Evolutionary conservation across 2,329 filamentous ascomycete species (phyloP).

Genomic region (Helminthosporium solani): DNA sequence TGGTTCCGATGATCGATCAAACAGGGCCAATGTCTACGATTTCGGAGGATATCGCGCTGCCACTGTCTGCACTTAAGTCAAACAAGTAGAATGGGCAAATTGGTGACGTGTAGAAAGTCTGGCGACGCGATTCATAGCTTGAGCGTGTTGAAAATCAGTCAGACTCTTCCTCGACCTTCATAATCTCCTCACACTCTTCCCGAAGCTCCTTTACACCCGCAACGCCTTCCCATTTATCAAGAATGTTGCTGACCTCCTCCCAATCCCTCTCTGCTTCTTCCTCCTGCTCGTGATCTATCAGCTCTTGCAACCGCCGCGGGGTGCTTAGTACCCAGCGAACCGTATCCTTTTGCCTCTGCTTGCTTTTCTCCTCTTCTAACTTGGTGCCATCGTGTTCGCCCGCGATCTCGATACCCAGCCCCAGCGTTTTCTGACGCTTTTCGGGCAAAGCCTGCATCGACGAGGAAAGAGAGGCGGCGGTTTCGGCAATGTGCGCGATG

Average conservation of each 20-base stretch:
- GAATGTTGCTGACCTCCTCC: conserved; percentile 42
- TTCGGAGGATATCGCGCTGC: no score
- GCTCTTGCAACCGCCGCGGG: conserved; percentile 58
- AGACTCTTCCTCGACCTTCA: conserved; percentile 29
- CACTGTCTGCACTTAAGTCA: no score
- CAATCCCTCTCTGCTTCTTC: conserved; percentile 61
- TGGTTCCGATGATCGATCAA: no score
- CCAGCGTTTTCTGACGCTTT: conserved; percentile 24
- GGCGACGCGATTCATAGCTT: no score
- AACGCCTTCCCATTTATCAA: conserved; percentile 49
- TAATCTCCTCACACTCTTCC: conserved; percentile 38
- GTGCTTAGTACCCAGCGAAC: conserved; percentile 64
- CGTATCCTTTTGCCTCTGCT: conserved; percentile 53
- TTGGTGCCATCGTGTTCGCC: conserved; percentile 20
- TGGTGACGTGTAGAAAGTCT: neutral
- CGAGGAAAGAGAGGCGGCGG: conserved; percentile 48
- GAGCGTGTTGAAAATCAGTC: conserved; percentile 23
- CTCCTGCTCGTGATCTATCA: conserved; percentile 61
- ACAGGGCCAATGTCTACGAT: no score
- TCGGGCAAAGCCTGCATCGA: conserved; percentile 34
- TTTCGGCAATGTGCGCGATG: conserved; percentile 71
- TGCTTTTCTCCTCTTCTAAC: conserved; percentile 8
- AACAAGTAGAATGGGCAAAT: no score
- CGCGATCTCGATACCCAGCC: conserved; percentile 27
- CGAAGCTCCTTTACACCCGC: conserved; percentile 46